Evolutionary conservation across 2,329 filamentous ascomycete species (phyloP).

Genomic region (Lachnellula subtilissima): DNA sequence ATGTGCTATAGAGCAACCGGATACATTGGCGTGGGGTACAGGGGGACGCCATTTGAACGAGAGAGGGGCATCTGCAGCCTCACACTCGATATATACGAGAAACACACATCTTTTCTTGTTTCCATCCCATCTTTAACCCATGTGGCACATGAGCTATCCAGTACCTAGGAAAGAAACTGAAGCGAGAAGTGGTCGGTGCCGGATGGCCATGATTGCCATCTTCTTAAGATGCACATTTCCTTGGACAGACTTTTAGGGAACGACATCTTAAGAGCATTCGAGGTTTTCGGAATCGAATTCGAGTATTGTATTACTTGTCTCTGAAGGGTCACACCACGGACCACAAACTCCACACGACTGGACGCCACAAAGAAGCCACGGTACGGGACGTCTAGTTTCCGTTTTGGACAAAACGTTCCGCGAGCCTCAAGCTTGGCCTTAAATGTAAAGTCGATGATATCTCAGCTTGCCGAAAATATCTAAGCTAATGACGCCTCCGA

Average conservation of each 20-base stretch:
- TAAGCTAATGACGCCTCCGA: slow-evolving; percentile 44
- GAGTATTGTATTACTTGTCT: no score
- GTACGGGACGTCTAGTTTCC: background rate
- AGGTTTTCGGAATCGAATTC: no score
- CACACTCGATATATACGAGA: background rate
- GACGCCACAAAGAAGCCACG: background rate
- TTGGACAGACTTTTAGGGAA: no score
- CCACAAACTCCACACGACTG: no score
- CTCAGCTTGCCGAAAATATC: slow-evolving; percentile 38
- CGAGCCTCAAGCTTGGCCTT: background rate
- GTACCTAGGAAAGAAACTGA: no score
- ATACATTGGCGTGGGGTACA: background rate
- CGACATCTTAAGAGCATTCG: no score
- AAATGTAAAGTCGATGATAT: background rate
- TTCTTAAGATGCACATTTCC: no score
- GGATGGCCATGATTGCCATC: no score
- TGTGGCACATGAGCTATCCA: background rate
- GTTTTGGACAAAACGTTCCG: background rate
- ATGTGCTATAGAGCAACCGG: no score
- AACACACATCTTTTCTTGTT: background rate
- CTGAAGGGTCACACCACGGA: no score
- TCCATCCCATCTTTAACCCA: background rate
- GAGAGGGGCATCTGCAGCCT: no score
- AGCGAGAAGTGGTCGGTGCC: no score
- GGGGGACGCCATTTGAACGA: background rate